Conservation (phyloP, 495 filamentous ascomycete species). For the Hypoxylon fuscum region DNA sequence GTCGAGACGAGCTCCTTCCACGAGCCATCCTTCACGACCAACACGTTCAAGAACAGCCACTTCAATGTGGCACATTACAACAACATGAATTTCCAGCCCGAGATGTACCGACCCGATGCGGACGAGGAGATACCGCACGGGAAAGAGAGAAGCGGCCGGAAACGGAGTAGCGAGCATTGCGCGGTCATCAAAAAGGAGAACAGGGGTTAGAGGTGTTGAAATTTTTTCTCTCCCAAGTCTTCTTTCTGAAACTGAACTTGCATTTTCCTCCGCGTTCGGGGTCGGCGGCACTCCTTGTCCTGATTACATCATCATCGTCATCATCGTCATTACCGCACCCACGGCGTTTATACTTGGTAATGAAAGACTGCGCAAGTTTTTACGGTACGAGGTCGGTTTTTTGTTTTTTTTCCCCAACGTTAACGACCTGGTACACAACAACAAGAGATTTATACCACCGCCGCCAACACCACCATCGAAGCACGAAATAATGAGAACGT, state of each 20-base stretch:
- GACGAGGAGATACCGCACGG: conserved; percentile 50
- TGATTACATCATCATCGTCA: no score
- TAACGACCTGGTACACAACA: conserved; percentile 21
- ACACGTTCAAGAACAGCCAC: conserved; percentile 68
- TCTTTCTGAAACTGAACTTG: conserved; percentile 7
- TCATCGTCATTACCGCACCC: no score
- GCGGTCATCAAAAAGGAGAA: conserved; percentile 48
- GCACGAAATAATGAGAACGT: conserved; percentile 43
- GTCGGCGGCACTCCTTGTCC: conserved; percentile 36
- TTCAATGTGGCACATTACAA: conserved; percentile 87
- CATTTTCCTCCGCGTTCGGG: conserved; percentile 40
- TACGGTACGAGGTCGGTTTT: conserved; percentile 26
- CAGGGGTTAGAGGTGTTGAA: conserved; percentile 34
- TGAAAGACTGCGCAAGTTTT: conserved; percentile 31
- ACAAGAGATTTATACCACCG: no score
- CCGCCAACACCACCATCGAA: no score
- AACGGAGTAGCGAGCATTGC: conserved; percentile 52
- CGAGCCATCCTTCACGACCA: conserved; percentile 63
- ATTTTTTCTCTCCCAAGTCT: conserved; percentile 25
- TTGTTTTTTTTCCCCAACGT: background rate
- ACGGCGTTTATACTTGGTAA: conserved; percentile 39
- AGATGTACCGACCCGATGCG: conserved; percentile 61
- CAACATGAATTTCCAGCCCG: conserved; percentile 84
- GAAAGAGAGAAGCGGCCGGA: conserved; percentile 43
- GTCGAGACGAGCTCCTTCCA: conserved; percentile 49